Evolutionary conservation across 2,329 filamentous ascomycete genomes (phyloP), one percentile per base, ranked within the genome.

Genomic region (Plectosphaerella plurivora): DNA sequence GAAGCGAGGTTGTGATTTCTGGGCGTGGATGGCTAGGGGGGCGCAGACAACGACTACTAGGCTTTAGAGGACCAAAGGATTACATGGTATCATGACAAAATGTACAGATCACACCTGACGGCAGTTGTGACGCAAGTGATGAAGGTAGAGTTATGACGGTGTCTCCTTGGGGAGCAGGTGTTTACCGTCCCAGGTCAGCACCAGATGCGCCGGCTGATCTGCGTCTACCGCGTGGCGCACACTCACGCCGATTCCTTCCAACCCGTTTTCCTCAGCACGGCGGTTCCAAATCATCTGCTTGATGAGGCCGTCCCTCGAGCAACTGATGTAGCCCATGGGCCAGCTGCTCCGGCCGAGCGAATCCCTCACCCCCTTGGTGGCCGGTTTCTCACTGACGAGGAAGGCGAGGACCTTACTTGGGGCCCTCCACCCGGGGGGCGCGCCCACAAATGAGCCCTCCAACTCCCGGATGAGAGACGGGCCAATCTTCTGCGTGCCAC

Each of bases 331-430:
- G 0, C 85, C 84, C 75, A 96, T 80, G 1, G 91, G 88, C 73
- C 81, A 84, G 37, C 72, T 68, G 63, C 87, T 88, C 53, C 82
- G 73, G 5, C 78, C 78, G 58, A 97, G 63, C 22, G 89, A 84
- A 47, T 91, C 84, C 53, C 89, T 74, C 3, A 95, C 84, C 1
- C 92, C 93, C 62, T 83, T 88, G 0, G 91, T 96, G 33, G 91
- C 88, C 50, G 83, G 76, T 55, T 79, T 76, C 57, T 86, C 83
- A 4, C 83, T 80, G 22, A 88, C 86, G 51, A 97, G 69, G 15
- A 96, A 63, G 0, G 84, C 92, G 35, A 96, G 66, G 6, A 88
- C 83, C 16, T 35, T 22, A 14, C 79, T 77, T 2, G 74, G 66
- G 0, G 79, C 82, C 50, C 83, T 76, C 88, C 89, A 96, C 1